These are phyloP conservation scores for Fomitopsis pulvina DNA, from an alignment of 768 basidiomycete genomes.

Conservation along the genomic window DNA sequence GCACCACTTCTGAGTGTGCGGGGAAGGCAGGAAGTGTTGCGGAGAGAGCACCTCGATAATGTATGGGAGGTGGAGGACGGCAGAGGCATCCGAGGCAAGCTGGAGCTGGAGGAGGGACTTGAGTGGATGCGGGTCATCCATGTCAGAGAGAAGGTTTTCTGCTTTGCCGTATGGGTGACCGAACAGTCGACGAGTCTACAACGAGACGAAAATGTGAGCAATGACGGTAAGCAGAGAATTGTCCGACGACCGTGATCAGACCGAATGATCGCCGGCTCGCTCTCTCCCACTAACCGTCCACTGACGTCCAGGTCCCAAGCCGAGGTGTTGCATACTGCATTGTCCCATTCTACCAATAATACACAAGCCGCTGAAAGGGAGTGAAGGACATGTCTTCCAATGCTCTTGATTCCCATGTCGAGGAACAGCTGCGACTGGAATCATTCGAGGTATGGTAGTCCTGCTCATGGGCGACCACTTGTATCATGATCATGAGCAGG, in stretches of 20 bases:
- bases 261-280: no score
- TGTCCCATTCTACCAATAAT: no score
- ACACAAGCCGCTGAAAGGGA: background rate
- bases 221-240: no score
- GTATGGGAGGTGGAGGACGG: constrained; percentile 52
- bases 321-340: no score
- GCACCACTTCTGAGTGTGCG: constrained; percentile 70
- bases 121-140: constrained; percentile 37
- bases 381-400: background rate
- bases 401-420: constrained; percentile 41
- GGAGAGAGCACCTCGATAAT: constrained; percentile 48
- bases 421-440: constrained; percentile 32
- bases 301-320: no score
- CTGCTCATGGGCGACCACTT: background rate
- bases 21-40: constrained; percentile 50
- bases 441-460: constrained; percentile 30
- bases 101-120: constrained; percentile 65
- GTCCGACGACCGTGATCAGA: no score
- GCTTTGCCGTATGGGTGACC: background rate
- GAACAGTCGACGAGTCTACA: no score
- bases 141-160: background rate
- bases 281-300: no score
- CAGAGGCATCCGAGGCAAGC: constrained; percentile 60
- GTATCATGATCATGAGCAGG: constrained; percentile 32
- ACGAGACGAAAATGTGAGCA: no score